phyloP scores from a whole-genome alignment of 176 grass and related monocot genomes.

The Musa acuminata region DNA sequence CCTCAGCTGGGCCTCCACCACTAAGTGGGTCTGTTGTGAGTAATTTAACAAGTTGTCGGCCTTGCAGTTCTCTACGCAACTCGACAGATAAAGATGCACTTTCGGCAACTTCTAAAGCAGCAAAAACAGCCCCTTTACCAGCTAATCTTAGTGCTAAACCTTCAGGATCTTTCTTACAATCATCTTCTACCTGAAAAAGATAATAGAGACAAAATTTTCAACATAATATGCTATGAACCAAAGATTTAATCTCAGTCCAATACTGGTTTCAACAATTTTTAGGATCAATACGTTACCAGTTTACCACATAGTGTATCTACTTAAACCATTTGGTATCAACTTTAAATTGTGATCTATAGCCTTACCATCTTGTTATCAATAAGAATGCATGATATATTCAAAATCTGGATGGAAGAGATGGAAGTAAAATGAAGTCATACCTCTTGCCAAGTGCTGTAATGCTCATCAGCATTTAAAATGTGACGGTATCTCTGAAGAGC shows the following conservation, averaged over 20 bases:
- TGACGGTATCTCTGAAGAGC: conserved; percentile 65
- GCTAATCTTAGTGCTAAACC: conserved; percentile 82
- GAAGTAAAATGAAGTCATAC: conserved; percentile 27
- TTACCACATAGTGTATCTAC: no score
- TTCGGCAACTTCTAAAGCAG: conserved; percentile 92
- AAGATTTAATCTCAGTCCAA: no score
- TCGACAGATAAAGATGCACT: conserved; percentile 85
- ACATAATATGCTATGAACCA: no score
- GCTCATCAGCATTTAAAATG: conserved; percentile 75
- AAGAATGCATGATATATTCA: neutral
- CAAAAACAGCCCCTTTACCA: conserved; percentile 87
- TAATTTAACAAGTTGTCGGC: conserved; percentile 86
- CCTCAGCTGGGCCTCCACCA: conserved; percentile 83
- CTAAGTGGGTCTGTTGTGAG: conserved; percentile 86
- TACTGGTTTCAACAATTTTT: no score
- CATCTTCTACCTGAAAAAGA: conserved; percentile 61
- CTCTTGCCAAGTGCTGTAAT: conserved; percentile 92
- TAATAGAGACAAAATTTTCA: no score
- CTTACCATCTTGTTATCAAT: neutral
- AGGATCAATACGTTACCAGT: no score
- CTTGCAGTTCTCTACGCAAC: conserved; percentile 92
- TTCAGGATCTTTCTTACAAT: conserved; percentile 77
- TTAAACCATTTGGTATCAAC: neutral
- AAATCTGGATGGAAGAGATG: conserved; percentile 12
- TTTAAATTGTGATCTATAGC: neutral